Percentiles rank a stretch among this genome's conserved stretches.
These are phyloP conservation scores for Xylariaceae sp. DNA, from an alignment of 2,329 filamentous ascomycete species.

Conservation along the genomic window DNA sequence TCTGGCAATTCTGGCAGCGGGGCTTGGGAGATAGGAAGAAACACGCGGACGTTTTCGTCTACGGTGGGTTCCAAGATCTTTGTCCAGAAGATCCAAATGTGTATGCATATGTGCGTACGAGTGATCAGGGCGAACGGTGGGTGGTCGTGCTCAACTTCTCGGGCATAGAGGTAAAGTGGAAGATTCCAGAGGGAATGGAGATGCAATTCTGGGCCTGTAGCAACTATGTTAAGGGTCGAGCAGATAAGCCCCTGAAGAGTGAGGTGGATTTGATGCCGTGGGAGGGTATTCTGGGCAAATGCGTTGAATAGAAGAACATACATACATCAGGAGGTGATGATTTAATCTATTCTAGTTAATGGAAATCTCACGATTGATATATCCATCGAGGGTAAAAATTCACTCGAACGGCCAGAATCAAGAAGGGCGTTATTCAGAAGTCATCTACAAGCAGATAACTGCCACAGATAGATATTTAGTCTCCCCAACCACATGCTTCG, in stretches of 20 bases:
- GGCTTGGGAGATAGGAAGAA: slow-evolving; percentile 51
- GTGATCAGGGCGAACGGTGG: slow-evolving; percentile 21
- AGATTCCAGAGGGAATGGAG: neutral
- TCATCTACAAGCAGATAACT: no score
- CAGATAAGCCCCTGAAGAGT: slow-evolving; percentile 2
- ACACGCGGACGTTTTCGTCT: slow-evolving; percentile 55
- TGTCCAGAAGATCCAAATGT: slow-evolving; percentile 17
- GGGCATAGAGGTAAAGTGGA: slow-evolving; percentile 5
- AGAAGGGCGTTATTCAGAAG: no score
- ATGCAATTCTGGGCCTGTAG: slow-evolving; percentile 4
- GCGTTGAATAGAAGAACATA: neutral
- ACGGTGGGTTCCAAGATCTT: slow-evolving; percentile 42
- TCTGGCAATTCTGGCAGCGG: slow-evolving; percentile 58
- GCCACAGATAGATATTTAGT: no score
- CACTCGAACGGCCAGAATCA: no score
- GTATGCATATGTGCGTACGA: slow-evolving; percentile 21
- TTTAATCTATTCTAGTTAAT: no score
- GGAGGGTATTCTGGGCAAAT: slow-evolving; percentile 6
- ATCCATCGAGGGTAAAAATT: no score
- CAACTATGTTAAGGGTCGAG: slow-evolving; percentile 2
- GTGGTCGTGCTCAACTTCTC: slow-evolving; percentile 21
- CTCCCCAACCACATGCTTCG: no score
- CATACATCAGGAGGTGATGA: no score
- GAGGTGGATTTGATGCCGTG: slow-evolving; percentile 6
- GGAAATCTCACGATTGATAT: no score